These are phyloP conservation scores for Pistacia vera DNA, from an alignment of 345 rosid species.

Conservation along the genomic window DNA sequence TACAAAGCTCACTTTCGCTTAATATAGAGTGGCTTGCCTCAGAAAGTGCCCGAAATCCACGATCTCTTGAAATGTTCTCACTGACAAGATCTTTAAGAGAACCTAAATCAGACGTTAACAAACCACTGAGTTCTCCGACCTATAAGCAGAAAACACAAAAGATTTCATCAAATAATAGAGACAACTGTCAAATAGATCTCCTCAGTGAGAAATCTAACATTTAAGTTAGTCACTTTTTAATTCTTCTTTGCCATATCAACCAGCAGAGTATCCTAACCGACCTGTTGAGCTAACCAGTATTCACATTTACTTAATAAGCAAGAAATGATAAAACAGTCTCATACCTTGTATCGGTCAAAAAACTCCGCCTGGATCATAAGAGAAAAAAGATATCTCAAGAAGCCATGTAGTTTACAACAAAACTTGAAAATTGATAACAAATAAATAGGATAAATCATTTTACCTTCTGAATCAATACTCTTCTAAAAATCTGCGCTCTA, in stretches of 20 bases:
- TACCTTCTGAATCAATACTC: slow-evolving; percentile 87
- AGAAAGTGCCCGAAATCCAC: slow-evolving; percentile 96
- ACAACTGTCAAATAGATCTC: neutral
- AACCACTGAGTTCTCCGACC: slow-evolving; percentile 89
- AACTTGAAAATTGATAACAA: neutral
- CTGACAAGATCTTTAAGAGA: slow-evolving; percentile 75
- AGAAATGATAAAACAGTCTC: slow-evolving; percentile 5
- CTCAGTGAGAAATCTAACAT: neutral
- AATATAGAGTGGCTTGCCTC: slow-evolving; percentile 91
- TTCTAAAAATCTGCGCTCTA: slow-evolving; percentile 79
- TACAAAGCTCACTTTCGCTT: slow-evolving; percentile 62
- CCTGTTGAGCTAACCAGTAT: too few species aligned
- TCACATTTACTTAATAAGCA: too few species aligned
- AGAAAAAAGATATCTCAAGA: slow-evolving; percentile 3
- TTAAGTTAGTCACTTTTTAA: neutral
- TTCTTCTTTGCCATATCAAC: neutral
- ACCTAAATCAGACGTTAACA: slow-evolving; percentile 91
- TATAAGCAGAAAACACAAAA: slow-evolving; percentile 22
- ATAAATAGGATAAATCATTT: neutral
- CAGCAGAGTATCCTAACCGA: neutral
- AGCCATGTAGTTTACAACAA: neutral
- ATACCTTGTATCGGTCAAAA: slow-evolving; percentile 87
- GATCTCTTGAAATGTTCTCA: slow-evolving; percentile 93
- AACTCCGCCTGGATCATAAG: slow-evolving; percentile 67
- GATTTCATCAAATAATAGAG: neutral